Evolutionary conservation across 306 rosid species (phyloP).

Genomic region (Inga laurina): DNA sequence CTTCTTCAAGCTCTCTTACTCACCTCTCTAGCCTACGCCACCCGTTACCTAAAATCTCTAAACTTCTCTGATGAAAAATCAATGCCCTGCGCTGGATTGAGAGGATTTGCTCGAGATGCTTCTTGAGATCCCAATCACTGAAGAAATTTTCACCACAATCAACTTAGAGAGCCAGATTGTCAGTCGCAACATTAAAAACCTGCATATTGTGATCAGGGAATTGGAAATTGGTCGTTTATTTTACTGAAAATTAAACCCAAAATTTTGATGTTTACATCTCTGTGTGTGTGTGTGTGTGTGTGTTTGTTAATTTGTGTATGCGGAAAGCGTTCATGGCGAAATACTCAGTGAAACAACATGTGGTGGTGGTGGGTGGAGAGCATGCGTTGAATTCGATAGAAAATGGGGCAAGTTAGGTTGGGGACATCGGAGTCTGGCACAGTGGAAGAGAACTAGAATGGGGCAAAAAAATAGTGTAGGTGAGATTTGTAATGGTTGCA

Average conservation of each 20-base stretch:
- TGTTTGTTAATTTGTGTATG: neutral
- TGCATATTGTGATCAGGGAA: slow-evolving; percentile 57
- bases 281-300: too few species aligned
- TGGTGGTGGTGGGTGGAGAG: slow-evolving; percentile 94
- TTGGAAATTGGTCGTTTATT: neutral
- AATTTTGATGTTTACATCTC: neutral
- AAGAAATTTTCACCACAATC: slow-evolving; percentile 62
- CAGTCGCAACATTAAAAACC: slow-evolving; percentile 51
- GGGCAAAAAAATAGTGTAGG: slow-evolving; percentile 42
- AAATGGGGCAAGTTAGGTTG: slow-evolving; percentile 91
- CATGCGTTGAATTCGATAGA: slow-evolving; percentile 55
- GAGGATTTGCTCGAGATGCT: slow-evolving; percentile 88
- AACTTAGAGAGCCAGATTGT: slow-evolving; percentile 46
- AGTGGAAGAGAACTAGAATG: slow-evolving; percentile 50
- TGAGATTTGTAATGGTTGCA: neutral
- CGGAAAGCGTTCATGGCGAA: slow-evolving; percentile 85
- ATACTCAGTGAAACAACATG: slow-evolving; percentile 47
- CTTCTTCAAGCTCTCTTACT: neutral
- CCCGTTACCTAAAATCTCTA: neutral
- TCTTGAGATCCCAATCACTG: slow-evolving; percentile 88
- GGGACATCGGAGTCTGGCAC: slow-evolving; percentile 60
- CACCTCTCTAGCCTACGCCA: neutral
- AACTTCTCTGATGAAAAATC: slow-evolving; percentile 67
- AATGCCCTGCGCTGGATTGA: slow-evolving; percentile 73
- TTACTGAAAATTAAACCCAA: neutral